Base-by-base conservation (phyloP, 1,284 basidiomycete genomes). In the Nidula niveotomentosa region DNA sequence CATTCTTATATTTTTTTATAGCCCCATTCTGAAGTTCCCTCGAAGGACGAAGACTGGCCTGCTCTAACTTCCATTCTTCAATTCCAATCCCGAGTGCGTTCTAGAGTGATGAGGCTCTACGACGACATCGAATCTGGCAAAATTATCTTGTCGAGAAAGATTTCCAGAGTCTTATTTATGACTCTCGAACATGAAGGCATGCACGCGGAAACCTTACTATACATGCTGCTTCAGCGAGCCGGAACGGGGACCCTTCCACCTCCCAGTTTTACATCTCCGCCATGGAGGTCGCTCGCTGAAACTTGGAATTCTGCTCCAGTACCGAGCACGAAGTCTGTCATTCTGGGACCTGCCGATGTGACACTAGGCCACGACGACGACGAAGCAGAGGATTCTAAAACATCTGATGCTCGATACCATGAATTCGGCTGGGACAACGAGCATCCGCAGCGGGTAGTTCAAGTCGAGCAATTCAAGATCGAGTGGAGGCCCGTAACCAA, bases 391-490 rank as follows among this genome's bases (percentile, higher is more conserved):
- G 96, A 98, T 65, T 73, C 69, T 1, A 65, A 67, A 10, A 64
- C 64, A 7, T 57, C 60, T 6, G 69, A 81, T 48, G 65, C 81
- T 45, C 67, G 74, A 12, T 71, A 72, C 13, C 90, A 96, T 65
- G 86, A 90, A 58, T 95, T 93, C 66, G 97, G 96, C 0, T 98
- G 96, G 96, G 97, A 99, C 70, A 96, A 94, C 64, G 96, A 99
- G 76, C 80, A 88, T 64, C 94, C 95, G 1, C 74, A 75, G 59
- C 75, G 89, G 18, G 67, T 68, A 13, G 81, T 87, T 10, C 62
- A 79, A 0, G 83, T 92, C 7, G 77, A 74, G 30, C 52, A 78
- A 52, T 87, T 98, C 76, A 80, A 77, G 57, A 88, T 97, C 51
- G 87, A 90, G 44, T 91, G 91, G 77, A 78, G 91, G 56, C 94